Conservation (phyloP, 2,329 filamentous ascomycete species). For the Claviceps cyperi region DNA sequence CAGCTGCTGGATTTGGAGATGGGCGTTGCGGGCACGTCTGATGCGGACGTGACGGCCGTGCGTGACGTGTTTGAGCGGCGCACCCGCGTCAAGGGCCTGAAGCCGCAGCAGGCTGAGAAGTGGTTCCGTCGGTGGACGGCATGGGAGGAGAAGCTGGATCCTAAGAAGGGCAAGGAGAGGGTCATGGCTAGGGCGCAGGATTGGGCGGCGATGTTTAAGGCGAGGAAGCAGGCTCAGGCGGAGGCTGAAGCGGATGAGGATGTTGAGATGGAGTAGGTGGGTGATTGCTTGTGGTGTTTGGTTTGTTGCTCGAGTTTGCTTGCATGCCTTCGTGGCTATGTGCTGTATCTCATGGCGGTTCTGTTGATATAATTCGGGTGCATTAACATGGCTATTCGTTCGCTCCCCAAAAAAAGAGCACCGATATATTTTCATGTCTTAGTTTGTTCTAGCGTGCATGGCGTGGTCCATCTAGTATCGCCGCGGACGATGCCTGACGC, state of each 20-base stretch:
- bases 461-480: no score
- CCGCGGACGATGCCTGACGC: no score
- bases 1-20: constrained; percentile 79
- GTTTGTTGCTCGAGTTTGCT: no score
- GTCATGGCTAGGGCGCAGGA: constrained; percentile 58
- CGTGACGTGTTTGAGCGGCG: constrained; percentile 75
- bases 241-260: constrained; percentile 19
- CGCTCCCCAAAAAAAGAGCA: no score
- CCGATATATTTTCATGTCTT: no score
- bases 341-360: no score
- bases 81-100: constrained; percentile 52
- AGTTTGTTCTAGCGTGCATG: no score
- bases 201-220: constrained; percentile 45
- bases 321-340: no score
- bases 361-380: no score
- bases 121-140: constrained; percentile 88
- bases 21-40: constrained; percentile 33
- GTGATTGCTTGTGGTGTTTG: neutral
- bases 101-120: constrained; percentile 67
- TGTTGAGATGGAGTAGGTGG: constrained; percentile 14
- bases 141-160: constrained; percentile 66
- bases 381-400: no score
- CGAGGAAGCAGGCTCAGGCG: constrained; percentile 26
- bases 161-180: constrained; percentile 52
- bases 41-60: constrained; percentile 40